Percentiles rank a stretch among this genome's conserved stretches.
Conservation (phyloP, 768 basidiomycete genomes). For the Mycena crocata region DNA sequence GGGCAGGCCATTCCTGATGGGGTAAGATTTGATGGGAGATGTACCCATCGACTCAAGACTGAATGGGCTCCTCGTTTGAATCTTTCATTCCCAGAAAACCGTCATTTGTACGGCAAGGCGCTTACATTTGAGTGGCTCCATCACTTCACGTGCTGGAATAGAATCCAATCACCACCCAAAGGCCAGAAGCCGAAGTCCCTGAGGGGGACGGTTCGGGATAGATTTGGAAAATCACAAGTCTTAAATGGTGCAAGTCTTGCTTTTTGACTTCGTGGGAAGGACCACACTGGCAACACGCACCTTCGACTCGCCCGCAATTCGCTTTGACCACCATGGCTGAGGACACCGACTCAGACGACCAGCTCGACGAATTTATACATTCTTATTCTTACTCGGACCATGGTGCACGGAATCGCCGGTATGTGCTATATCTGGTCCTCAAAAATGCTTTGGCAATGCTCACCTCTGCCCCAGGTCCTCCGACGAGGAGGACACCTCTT, state of each 20-base stretch:
- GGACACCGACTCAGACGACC: slow-evolving; percentile 26
- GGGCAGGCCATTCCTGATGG: too few relatives aligned
- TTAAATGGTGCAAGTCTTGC: slow-evolving; percentile 31
- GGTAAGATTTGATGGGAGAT: too few relatives aligned
- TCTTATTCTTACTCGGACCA: slow-evolving; percentile 30
- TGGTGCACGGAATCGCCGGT: slow-evolving; percentile 16
- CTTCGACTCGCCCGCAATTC: slow-evolving; percentile 12
- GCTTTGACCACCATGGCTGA: slow-evolving; percentile 23
- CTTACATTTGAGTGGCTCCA: slow-evolving; percentile 2
- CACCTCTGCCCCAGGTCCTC: slow-evolving; percentile 14
- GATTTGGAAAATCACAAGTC: slow-evolving; percentile 33
- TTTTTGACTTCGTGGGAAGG: slow-evolving; percentile 34
- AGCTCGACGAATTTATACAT: slow-evolving; percentile 34
- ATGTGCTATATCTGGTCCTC: background rate
- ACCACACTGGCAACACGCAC: slow-evolving; percentile 30
- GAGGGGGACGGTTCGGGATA: slow-evolving; percentile 28
- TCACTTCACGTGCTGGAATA: slow-evolving; percentile 23
- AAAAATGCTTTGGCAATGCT: background rate
- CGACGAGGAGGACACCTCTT: slow-evolving; percentile 27
- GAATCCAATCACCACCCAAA: slow-evolving; percentile 30
- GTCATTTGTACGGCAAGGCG: background rate
- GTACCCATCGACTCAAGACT: too few relatives aligned
- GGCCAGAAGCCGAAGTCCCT: slow-evolving; percentile 29
- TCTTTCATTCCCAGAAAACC: background rate
- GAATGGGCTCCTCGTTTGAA: background rate